phyloP scores from a whole-genome alignment of 352 stramenopile genomes.

The Globisporangium echinulatum region DNA sequence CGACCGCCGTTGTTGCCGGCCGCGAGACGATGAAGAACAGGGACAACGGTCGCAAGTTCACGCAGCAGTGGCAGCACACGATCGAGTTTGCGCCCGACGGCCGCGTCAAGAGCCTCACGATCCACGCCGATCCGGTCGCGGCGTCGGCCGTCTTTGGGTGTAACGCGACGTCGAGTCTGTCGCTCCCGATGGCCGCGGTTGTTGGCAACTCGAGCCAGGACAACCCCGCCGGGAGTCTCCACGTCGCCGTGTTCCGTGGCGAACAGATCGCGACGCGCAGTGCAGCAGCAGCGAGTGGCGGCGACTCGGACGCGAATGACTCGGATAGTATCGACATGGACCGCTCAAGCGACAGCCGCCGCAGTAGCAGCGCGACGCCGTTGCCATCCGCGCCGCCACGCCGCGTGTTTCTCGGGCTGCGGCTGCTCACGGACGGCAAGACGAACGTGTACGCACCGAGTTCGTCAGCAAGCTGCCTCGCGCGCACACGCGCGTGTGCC shows the following conservation, averaged over 20 bases:
- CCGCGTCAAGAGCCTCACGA: slow-evolving; percentile 83
- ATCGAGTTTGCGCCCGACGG: slow-evolving; percentile 85
- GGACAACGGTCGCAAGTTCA: slow-evolving; percentile 85
- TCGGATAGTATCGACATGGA: neutral
- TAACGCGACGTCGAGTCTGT: slow-evolving; percentile 82
- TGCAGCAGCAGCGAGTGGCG: slow-evolving; percentile 8
- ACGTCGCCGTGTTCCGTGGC: slow-evolving; percentile 73
- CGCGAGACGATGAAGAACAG: slow-evolving; percentile 87
- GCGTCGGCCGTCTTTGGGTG: slow-evolving; percentile 84
- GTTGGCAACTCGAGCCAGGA: slow-evolving; percentile 73
- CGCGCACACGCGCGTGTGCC: slow-evolving; percentile 56
- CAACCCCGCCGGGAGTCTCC: slow-evolving; percentile 65
- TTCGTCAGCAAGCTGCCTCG: slow-evolving; percentile 66
- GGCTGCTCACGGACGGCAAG: slow-evolving; percentile 77
- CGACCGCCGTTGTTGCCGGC: slow-evolving; percentile 73
- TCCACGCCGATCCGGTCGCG: slow-evolving; percentile 75
- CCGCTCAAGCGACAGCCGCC: neutral
- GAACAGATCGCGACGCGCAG: slow-evolving; percentile 76
- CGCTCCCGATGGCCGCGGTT: slow-evolving; percentile 76
- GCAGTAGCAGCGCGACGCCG: slow-evolving; percentile 22
- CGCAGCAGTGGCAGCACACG: slow-evolving; percentile 87
- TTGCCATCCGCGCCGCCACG: slow-evolving; percentile 16
- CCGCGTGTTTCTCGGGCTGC: slow-evolving; percentile 62
- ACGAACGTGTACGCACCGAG: slow-evolving; percentile 84
- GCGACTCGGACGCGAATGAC: slow-evolving; percentile 37